These are phyloP conservation scores for Passalora sequoiae DNA, from an alignment of 2,329 filamentous ascomycete species.

Conservation along the genomic window DNA sequence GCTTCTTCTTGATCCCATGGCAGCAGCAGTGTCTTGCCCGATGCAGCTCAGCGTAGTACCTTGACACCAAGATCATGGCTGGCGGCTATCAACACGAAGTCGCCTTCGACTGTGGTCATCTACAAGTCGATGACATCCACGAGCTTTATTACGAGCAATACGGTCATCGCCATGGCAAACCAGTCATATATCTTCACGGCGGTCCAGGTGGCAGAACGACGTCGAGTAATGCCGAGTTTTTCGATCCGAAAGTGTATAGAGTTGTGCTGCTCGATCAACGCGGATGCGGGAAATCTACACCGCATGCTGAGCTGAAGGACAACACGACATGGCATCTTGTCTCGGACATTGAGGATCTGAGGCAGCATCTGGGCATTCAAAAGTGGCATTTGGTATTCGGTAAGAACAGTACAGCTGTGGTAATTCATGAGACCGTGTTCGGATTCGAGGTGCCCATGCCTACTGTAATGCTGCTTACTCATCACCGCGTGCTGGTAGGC, in stretches of 20 bases:
- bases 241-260: conserved; percentile 34
- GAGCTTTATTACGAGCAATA: conserved; percentile 18
- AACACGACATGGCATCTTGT: conserved; percentile 18
- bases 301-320: conserved; percentile 13
- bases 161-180: conserved; percentile 14
- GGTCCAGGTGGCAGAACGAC: conserved; percentile 16
- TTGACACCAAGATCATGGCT: no score
- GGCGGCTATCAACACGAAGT: conserved; percentile 3
- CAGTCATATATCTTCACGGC: conserved; percentile 19
- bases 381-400: conserved; percentile 21
- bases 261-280: conserved; percentile 41
- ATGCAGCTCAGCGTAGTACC: no score
- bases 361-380: conserved; percentile 10
- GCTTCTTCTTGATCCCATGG: no score
- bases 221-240: conserved; percentile 12
- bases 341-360: conserved; percentile 14
- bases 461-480: not conserved
- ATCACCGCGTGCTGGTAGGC: not conserved
- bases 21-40: no score
- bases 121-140: conserved; percentile 39
- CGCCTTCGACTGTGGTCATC: conserved; percentile 71
- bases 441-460: not conserved
- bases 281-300: conserved; percentile 35
- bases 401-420: no score
- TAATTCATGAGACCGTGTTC: no score